phyloP scores from a whole-genome alignment of 164 flowering plant genomes.

The Houttuynia cordata region DNA sequence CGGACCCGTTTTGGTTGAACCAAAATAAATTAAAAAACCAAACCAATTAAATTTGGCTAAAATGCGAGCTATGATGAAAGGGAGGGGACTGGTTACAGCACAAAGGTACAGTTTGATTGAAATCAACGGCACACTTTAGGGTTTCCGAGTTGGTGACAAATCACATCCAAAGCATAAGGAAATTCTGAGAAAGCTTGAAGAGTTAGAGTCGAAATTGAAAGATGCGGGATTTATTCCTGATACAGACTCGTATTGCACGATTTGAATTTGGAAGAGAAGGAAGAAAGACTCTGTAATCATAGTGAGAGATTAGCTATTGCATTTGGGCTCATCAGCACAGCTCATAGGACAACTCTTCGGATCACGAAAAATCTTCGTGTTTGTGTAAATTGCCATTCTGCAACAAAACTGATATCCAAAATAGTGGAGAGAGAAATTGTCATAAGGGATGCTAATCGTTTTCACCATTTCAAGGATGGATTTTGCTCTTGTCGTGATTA shows the following conservation, averaged over 20 bases:
- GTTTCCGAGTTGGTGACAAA: constrained; percentile 24
- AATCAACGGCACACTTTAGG: constrained; percentile 20
- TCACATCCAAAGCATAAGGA: constrained; percentile 25
- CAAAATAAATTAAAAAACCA: no score
- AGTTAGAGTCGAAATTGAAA: constrained; percentile 17
- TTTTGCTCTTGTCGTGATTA: constrained; percentile 24
- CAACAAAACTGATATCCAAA: constrained; percentile 23
- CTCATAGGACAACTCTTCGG: constrained; percentile 21
- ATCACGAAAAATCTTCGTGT: constrained; percentile 26
- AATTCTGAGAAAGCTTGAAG: constrained; percentile 15
- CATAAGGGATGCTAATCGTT: constrained; percentile 21
- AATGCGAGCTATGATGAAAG: constrained; percentile 19
- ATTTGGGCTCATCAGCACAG: constrained; percentile 21
- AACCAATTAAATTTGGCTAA: constrained; percentile 15
- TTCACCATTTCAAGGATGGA: constrained; percentile 24
- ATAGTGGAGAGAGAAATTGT: constrained; percentile 21
- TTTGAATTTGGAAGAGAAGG: constrained; percentile 20
- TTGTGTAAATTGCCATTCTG: constrained; percentile 26
- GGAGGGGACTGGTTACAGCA: constrained; percentile 19
- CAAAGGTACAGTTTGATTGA: constrained; percentile 25
- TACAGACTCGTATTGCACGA: constrained; percentile 24
- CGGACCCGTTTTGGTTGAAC: no score
- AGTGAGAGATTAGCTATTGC: constrained; percentile 27
- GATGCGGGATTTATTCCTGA: constrained; percentile 19
- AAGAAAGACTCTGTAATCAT: constrained; percentile 21